Percentiles rank a stretch among this genome's conserved stretches.
phyloP scores from a whole-genome alignment of 176 grass and related monocot genomes.

The Guadua angustifolia region DNA sequence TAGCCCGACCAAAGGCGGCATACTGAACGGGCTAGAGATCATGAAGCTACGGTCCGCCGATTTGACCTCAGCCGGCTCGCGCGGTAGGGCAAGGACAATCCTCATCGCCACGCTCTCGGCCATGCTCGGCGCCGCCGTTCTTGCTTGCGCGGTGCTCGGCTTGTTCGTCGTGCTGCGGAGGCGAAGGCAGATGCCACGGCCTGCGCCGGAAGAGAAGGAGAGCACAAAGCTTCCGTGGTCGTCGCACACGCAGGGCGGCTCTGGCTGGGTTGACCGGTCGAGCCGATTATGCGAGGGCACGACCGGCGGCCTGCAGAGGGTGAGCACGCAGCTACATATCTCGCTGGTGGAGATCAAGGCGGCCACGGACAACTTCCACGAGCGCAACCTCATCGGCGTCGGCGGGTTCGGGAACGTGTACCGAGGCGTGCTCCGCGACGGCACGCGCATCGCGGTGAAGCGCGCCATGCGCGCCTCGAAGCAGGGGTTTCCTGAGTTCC shows the following conservation, averaged over 20 bases:
- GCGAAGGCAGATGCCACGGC: slow-evolving; percentile 4
- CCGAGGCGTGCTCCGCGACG: slow-evolving; percentile 54
- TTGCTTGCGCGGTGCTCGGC: slow-evolving; percentile 25
- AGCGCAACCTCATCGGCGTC: slow-evolving; percentile 55
- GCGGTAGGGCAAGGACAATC: not conserved
- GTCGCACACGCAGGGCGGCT: slow-evolving; percentile 24
- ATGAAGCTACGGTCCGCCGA: slow-evolving; percentile 51
- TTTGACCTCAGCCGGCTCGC: not conserved
- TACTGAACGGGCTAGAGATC: slow-evolving; percentile 87
- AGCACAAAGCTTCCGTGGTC: slow-evolving; percentile 44
- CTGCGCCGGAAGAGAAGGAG: slow-evolving; percentile 49
- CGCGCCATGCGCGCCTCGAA: slow-evolving; percentile 45
- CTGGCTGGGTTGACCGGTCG: slow-evolving; percentile 46
- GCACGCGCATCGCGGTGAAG: slow-evolving; percentile 68
- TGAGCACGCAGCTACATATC: slow-evolving; percentile 53
- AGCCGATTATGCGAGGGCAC: slow-evolving; percentile 40
- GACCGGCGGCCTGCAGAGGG: slow-evolving; percentile 33
- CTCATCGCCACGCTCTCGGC: slow-evolving; percentile 26
- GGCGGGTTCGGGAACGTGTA: slow-evolving; percentile 85
- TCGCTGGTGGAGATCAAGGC: slow-evolving; percentile 54
- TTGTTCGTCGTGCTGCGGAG: slow-evolving; percentile 11
- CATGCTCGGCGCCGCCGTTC: slow-evolving; percentile 42
- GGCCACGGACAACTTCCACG: slow-evolving; percentile 60
- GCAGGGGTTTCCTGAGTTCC: slow-evolving; percentile 66
- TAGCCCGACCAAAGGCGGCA: not conserved